Evolutionary conservation across 2,329 filamentous ascomycete species (phyloP).

Genomic region (Paramyrothecium roridum): DNA sequence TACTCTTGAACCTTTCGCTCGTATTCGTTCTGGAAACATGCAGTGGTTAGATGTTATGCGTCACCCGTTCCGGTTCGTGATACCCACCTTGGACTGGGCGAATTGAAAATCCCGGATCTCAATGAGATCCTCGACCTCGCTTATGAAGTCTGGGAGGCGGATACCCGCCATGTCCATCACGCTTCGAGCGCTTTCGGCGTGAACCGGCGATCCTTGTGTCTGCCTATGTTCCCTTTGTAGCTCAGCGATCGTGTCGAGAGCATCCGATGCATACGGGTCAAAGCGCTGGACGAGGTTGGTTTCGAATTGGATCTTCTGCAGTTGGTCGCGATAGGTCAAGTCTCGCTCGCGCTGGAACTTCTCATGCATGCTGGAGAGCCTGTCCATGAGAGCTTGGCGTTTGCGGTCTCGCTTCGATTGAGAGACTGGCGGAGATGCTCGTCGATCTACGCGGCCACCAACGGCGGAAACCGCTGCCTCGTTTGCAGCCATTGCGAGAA

Average conservation of each 20-base stretch:
- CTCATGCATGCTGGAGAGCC: slow-evolving; percentile 70
- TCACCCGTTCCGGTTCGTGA: slow-evolving; percentile 1
- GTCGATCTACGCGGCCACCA: slow-evolving; percentile 29
- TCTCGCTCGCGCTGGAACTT: slow-evolving; percentile 80
- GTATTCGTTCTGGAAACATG: slow-evolving; percentile 51
- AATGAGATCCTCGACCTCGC: slow-evolving; percentile 82
- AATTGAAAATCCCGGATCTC: slow-evolving; percentile 84
- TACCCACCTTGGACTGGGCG: slow-evolving; percentile 74
- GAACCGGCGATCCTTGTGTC: slow-evolving; percentile 34
- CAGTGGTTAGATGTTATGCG: slow-evolving; percentile 8
- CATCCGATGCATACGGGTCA: slow-evolving; percentile 71
- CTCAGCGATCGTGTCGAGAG: slow-evolving; percentile 69
- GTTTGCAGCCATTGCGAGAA: slow-evolving; percentile 33
- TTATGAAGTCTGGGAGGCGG: slow-evolving; percentile 80
- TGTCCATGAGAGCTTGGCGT: slow-evolving; percentile 77
- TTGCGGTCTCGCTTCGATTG: slow-evolving; percentile 88
- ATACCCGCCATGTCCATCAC: slow-evolving; percentile 75
- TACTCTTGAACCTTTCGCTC: slow-evolving; percentile 60
- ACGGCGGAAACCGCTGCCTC: slow-evolving; percentile 29
- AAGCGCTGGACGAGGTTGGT: slow-evolving; percentile 82
- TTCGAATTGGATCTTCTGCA: slow-evolving; percentile 89
- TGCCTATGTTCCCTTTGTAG: slow-evolving; percentile 55
- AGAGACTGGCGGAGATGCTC: slow-evolving; percentile 30
- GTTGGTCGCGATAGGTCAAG: slow-evolving; percentile 80
- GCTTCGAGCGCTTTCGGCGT: slow-evolving; percentile 45